Evolutionary conservation across 1,284 basidiomycete genomes (phyloP).

Genomic region (Papiliotrema laurentii): DNA sequence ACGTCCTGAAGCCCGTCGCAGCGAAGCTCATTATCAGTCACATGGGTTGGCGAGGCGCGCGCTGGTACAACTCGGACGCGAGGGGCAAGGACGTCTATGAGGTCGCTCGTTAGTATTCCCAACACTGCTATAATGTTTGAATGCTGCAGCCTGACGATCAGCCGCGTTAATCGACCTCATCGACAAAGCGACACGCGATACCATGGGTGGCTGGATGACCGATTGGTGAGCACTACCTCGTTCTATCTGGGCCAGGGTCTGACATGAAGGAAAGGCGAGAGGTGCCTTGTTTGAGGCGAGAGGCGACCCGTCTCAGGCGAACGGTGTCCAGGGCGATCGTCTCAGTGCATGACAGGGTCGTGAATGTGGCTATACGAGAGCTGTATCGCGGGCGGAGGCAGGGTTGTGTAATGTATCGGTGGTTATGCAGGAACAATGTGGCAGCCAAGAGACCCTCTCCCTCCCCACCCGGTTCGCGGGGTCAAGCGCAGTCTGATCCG

Average conservation of each 20-base stretch:
- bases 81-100: background rate
- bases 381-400: no score
- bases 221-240: background rate
- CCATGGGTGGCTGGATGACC: background rate
- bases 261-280: background rate
- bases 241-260: no score
- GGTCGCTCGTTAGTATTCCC: background rate
- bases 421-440: constrained; percentile 59
- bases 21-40: background rate
- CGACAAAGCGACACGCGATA: background rate
- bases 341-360: no score
- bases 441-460: constrained; percentile 77
- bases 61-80: background rate
- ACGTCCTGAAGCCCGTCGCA: background rate
- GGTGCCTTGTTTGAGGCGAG: background rate
- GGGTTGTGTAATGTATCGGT: background rate
- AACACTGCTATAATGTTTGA: background rate
- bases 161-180: background rate
- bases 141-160: no score
- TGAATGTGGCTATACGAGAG: no score
- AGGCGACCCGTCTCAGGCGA: no score
- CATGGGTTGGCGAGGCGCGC: background rate
- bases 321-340: no score
- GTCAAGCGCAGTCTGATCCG: constrained; percentile 52
- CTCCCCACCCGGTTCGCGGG: constrained; percentile 64